A percentile compares a stretch with the other conserved stretches of the same genome.
phyloP scores from a whole-genome alignment of 805 yeast species.

The Wickerhamomyces chambardii region DNA sequence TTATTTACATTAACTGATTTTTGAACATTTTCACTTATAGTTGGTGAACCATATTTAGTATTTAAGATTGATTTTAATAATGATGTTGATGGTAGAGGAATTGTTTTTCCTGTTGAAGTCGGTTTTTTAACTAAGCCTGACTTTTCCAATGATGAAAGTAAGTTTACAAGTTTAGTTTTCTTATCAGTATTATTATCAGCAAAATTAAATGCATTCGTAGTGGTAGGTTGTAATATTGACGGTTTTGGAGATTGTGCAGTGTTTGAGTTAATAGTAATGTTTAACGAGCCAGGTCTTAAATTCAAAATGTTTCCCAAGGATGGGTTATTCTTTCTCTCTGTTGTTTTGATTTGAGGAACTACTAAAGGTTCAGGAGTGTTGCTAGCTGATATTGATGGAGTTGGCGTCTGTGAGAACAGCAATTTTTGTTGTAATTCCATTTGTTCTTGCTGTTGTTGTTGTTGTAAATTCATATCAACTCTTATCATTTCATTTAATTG shows the following conservation, averaged over 20 bases:
- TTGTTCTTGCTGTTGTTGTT: constrained; percentile 9
- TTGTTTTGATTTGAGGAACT: no score
- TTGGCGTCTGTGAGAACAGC: constrained; percentile 1
- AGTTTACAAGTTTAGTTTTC: neutral
- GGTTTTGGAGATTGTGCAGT: constrained; percentile 1
- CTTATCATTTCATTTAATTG: constrained; percentile 25
- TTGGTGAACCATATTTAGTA: no score
- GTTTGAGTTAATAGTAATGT: neutral
- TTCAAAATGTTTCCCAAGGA: neutral
- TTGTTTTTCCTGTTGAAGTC: constrained; percentile 1
- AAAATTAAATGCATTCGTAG: no score
- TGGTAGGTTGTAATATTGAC: no score
- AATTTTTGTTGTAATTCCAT: constrained; percentile 5
- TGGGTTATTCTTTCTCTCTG: no score
- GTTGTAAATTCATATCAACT: constrained; percentile 16
- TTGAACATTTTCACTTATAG: no score
- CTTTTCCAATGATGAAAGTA: constrained; percentile 8
- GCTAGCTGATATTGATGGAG: constrained; percentile 5
- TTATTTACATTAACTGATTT: no score
- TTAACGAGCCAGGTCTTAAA: neutral
- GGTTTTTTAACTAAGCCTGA: constrained; percentile 15
- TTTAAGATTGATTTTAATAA: constrained; percentile 3
- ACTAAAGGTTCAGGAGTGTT: neutral
- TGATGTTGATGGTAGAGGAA: constrained; percentile 4
- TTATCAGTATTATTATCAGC: neutral